Evolutionary conservation across 2,329 filamentous ascomycete species (phyloP).

Genomic region (Thermoascus crustaceus): DNA sequence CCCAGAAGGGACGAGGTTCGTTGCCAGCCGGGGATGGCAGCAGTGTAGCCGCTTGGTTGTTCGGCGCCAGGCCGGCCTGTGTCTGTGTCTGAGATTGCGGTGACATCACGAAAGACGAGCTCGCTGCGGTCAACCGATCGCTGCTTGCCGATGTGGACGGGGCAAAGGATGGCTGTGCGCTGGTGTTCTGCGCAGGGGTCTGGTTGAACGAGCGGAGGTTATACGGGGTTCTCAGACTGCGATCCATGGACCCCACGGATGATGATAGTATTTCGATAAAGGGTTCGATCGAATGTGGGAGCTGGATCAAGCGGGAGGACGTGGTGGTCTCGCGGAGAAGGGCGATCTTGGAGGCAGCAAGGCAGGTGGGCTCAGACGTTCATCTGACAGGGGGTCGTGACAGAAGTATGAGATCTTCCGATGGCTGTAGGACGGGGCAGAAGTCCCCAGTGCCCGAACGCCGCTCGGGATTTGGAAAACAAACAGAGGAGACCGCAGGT

Average conservation of each 20-base stretch:
- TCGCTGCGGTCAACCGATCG: constrained; percentile 1
- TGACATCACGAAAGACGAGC: background rate
- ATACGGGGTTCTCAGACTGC: constrained; percentile 3
- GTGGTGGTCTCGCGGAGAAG: no score
- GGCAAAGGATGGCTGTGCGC: background rate
- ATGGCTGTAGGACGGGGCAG: no score
- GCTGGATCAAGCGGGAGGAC: no score
- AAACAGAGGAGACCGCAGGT: background rate
- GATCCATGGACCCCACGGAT: constrained; percentile 4
- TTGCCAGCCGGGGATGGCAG: constrained; percentile 1
- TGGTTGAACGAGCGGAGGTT: constrained; percentile 3
- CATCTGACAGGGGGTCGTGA: no score
- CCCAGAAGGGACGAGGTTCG: constrained; percentile 1
- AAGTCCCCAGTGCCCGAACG: no score
- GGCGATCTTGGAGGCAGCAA: no score
- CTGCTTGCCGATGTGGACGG: constrained; percentile 3
- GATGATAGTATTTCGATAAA: no score
- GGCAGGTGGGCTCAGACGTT: no score
- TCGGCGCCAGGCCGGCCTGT: background rate
- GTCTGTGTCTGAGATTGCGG: background rate
- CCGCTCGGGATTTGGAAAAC: no score
- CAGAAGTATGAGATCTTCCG: no score
- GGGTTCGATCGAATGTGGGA: no score
- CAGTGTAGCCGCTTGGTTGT: background rate
- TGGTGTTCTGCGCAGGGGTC: background rate